Base-by-base conservation (phyloP, 106 monocot species). In the Platanthera zijinensis region DNA sequence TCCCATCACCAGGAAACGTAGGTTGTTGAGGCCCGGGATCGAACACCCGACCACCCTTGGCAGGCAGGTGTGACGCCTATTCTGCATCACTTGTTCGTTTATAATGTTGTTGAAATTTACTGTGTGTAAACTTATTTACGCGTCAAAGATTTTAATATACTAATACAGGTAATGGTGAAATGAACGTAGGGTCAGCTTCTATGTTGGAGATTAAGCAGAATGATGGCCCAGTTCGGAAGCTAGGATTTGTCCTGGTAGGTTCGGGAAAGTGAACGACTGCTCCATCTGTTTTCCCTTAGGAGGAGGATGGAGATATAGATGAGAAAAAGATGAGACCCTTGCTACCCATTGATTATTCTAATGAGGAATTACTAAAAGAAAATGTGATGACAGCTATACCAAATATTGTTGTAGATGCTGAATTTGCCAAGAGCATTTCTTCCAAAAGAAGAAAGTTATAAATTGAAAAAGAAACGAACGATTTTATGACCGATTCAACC, bases 291-390 rank as follows among this genome's bases (percentile, higher is more conserved):
- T 99, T 99, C 57, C 86, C 82, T 71, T 78, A 90, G 73, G 97
- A 90, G 76, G 96, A 97, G 53, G 96, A 95, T 67, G 95, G 94
- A 74, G 87, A 85, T 83, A 68, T 83, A 12, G 86, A 92, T 32
- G 91, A 99, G 28, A 99, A 92, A 74, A 91, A 94, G 78, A 91
- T 94, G 94, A 84, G 97, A 83, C 97, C 97, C 32, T 76, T 99
- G 75, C 87, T 99, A 10, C 97, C 97, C n/a, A 89, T 99, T 79
- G 93, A 94, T 82, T 99, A 99, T 71, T 88, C 94, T 14, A 89
- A 84, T 11, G 97, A 99, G 80, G 97, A 99, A 83, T 56, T 94
- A 54, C 91, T 90, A 45, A 94, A 89, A 54, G 48, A 69, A 51
- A 67, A 76, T 70, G 59, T 77, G 74, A 79, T 86, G 72, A 83